Evolutionary conservation across 148 eudicot genomes (phyloP).

Genomic region (Pharnaceum exiguum): DNA sequence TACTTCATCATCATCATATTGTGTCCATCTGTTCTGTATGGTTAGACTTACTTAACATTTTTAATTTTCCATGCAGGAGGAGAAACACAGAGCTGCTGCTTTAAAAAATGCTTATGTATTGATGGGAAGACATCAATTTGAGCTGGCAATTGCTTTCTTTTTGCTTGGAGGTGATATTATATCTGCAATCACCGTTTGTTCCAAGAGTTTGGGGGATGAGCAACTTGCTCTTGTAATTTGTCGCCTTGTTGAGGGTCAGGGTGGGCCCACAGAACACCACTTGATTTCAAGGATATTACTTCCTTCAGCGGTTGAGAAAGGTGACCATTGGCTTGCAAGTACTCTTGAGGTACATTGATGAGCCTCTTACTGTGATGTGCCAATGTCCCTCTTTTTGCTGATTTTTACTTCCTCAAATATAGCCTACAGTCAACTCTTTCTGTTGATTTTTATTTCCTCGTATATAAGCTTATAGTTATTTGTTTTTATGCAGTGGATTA

Average conservation of each 20-base stretch:
- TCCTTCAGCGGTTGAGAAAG: conserved; percentile 79
- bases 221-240: conserved; percentile 98
- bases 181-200: conserved; percentile 86
- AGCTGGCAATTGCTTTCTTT: conserved; percentile 92
- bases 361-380: background rate
- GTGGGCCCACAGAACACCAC: conserved; percentile 64
- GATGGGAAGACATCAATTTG: conserved; percentile 94
- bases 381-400: background rate
- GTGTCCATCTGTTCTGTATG: too few relatives aligned
- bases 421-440: background rate
- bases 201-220: conserved; percentile 90
- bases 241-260: conserved; percentile 80
- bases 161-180: conserved; percentile 92
- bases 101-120: conserved; percentile 94
- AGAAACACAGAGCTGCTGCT: conserved; percentile 94
- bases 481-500: conserved; percentile 56
- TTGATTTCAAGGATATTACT: conserved; percentile 71
- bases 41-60: too few relatives aligned
- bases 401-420: background rate
- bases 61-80: conserved; percentile 65
- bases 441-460: conserved; percentile 1
- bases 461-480: conserved; percentile 8
- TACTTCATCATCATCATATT: too few relatives aligned
- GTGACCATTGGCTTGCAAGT: conserved; percentile 85
- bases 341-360: conserved; percentile 56